Conservation (phyloP, 331 rosid species). For the Phaseolus coccineus region DNA sequence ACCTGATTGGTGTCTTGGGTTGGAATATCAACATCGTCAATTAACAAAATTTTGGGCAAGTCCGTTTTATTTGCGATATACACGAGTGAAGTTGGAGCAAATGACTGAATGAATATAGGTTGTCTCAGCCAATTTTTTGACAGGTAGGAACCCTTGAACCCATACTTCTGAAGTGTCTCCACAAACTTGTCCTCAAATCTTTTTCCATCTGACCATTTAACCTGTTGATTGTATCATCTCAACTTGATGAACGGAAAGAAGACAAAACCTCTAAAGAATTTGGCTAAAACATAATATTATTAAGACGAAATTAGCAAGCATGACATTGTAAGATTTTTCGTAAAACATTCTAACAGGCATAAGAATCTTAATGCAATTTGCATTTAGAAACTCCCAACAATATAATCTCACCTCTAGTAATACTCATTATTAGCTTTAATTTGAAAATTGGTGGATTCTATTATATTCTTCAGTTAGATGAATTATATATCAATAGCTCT, state of each 20-base stretch:
- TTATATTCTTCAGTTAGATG: constrained; percentile 19
- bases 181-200: constrained; percentile 90
- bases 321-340: constrained; percentile 25
- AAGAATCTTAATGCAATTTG: constrained; percentile 12
- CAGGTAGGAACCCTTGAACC: constrained; percentile 89
- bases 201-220: constrained; percentile 76
- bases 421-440: constrained; percentile 19
- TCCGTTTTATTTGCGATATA: constrained; percentile 75
- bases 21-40: constrained; percentile 65
- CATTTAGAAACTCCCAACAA: constrained; percentile 17
- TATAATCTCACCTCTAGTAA: neutral
- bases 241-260: constrained; percentile 38
- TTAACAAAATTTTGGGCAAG: constrained; percentile 80
- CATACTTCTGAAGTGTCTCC: constrained; percentile 81
- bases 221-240: constrained; percentile 63
- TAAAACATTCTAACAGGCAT: constrained; percentile 20
- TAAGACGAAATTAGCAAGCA: constrained; percentile 30
- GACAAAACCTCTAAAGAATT: neutral
- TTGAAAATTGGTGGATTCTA: constrained; percentile 1
- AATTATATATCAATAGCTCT: neutral
- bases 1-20: constrained; percentile 99
- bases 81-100: constrained; percentile 94
- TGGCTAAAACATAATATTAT: constrained; percentile 4
- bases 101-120: constrained; percentile 92
- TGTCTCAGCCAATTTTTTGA: constrained; percentile 89